Evolutionary conservation across 1,284 basidiomycete genomes (phyloP).

Genomic region (Inonotus obliquus): DNA sequence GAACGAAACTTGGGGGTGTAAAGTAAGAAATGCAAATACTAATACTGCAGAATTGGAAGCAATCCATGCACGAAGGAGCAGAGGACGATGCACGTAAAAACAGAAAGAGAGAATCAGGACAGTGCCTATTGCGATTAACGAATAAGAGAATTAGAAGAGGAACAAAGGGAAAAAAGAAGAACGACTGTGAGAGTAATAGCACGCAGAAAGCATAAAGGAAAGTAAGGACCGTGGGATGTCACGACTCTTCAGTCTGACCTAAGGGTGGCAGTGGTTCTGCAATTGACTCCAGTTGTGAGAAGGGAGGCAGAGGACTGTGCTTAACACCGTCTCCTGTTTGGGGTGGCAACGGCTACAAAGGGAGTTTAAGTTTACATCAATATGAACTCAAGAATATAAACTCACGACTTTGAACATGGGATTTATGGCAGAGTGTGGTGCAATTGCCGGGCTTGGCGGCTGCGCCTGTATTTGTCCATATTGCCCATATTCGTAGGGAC

Average conservation of each 20-base stretch:
- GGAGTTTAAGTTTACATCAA: conserved; percentile 33
- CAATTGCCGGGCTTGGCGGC: conserved; percentile 26
- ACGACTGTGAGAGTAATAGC: conserved; percentile 24
- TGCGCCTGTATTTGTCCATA: conserved; percentile 31
- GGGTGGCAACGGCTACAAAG: conserved; percentile 26
- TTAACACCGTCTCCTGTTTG: conserved; percentile 26
- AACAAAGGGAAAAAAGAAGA: conserved; percentile 19
- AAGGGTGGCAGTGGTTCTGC: conserved; percentile 68
- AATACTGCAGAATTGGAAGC: conserved; percentile 14
- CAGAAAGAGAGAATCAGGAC: conserved; percentile 15
- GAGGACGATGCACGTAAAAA: conserved; percentile 16
- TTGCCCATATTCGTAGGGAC: conserved; percentile 27
- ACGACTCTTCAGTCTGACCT: conserved; percentile 27
- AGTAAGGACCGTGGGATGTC: conserved; percentile 22
- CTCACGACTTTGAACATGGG: conserved; percentile 90
- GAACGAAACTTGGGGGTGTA: conserved; percentile 20
- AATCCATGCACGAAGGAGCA: conserved; percentile 17
- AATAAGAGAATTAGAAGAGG: conserved; percentile 26
- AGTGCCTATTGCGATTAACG: conserved; percentile 24
- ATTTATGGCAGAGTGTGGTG: conserved; percentile 61
- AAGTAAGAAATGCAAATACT: conserved; percentile 16
- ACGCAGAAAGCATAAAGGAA: conserved; percentile 21
- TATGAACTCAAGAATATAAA: conserved; percentile 33
- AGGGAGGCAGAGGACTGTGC: conserved; percentile 63
- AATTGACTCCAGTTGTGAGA: conserved; percentile 73